Evolutionary conservation across 352 stramenopile species (phyloP), one percentile per base, ranked within the genome.

Genomic region (Aphanomyces astaci): DNA sequence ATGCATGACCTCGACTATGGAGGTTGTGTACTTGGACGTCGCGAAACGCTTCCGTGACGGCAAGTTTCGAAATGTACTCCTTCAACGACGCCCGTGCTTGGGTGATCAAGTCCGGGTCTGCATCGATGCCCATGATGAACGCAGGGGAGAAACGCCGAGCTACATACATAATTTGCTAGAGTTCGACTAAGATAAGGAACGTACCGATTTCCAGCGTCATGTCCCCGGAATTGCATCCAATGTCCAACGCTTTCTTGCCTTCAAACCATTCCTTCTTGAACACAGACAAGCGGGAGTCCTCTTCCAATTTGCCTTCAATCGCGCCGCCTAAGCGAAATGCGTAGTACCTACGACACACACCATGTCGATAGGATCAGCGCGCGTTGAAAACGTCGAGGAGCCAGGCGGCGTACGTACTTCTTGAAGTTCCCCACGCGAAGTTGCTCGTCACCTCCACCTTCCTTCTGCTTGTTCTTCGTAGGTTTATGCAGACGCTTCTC

Each of bases 221-320:
- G n/a, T 89, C 77, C 13, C 86, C 86, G 2, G 82, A 86, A 71
- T 94, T 94, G 75, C 84, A 94, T 66, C 84, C 86, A 45, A 94
- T 85, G 52, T 92, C 86, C 11, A 92, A 73, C 0, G 76, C 82
- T 19, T 81, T 84, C 45, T 87, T 89, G 31, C 62, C 74, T 4
- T 73, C 65, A 43, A 91, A 90, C 84, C 86, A 94, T 45, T 54
- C 75, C n/a, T 75, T 77, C 10, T 87, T 63, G n/a, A 94, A 72
- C 9, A 78, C 74, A 7, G 66, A 30, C 4, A 94, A 75, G 19
- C 86, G 81, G 11, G 84, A 75, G 63, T 94, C 86, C 27, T 80
- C 71, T 33, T 84, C 81, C 4, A 85, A 53, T 46, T 75, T 72
- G 2, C 78, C 81, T 40, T 79, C 72, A 43, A 72, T 71, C 49